Evolutionary conservation across 495 filamentous ascomycete species (phyloP), one percentile per base, ranked within the genome.

Genomic region (Penicillium maclennaniae): DNA sequence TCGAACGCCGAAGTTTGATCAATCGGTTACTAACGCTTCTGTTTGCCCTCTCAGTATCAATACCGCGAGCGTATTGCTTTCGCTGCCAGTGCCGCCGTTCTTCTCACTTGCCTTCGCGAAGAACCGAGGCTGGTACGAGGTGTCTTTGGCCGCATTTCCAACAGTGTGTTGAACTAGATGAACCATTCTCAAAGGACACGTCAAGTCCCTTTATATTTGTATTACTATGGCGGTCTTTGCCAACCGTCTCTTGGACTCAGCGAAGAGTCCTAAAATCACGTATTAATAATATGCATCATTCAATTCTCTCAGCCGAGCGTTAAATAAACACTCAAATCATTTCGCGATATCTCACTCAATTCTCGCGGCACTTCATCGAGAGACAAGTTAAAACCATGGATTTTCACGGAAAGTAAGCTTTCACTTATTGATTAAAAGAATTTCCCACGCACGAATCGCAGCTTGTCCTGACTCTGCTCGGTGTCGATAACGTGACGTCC

Each of bases 1-100:
- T 49, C 39, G 25, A 27, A 28, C 23, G 15, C 42, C 25, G 10
- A 25, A 14, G 21, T 39, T 8, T 28, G 41, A 43, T 59, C 55
- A 62, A 36, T 37, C 31, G 49, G 55, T 16, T 45, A 25, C 64
- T 69, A 57, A 71, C 52, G n/a, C 38, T 55, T 45, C 55, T 59
- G 10, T 14, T 34, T 34, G 1, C 58, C 42, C 42, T 40, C 59
- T 43, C 69, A 88, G 73, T 77, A 87, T 70, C 80, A 86, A 69
- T 89, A 87, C 84, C 79, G 83, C 51, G 91, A 96, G 73, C 85
- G 78, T 40, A 54, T 83, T 45, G 82, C 80, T 8, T 96, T 96
- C 66, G 83, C 88, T 0, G 43, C 84, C 36, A 89, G 87, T 58
- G 79, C 83, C 16, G 92, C 88, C 3, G 77, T 92, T 27, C 80